Percentiles rank a stretch among this genome's conserved stretches.
Evolutionary conservation across 2,329 filamentous ascomycete genomes (phyloP).

Genomic region (Trichoderma asperellum): DNA sequence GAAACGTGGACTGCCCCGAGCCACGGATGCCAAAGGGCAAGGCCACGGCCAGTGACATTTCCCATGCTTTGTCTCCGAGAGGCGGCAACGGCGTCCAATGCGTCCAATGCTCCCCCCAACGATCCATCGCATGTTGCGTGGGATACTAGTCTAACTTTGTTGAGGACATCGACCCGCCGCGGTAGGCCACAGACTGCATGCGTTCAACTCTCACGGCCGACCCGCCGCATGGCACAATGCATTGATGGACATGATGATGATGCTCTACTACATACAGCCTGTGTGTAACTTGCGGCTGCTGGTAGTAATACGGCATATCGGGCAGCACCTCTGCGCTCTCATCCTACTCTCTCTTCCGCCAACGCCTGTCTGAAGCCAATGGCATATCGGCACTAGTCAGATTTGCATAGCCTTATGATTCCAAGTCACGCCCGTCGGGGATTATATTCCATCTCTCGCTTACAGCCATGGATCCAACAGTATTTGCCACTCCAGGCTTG

Average conservation of each 20-base stretch:
- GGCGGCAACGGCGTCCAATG: conserved; percentile 2
- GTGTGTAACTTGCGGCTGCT: background rate
- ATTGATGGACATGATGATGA: background rate
- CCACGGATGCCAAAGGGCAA: background rate
- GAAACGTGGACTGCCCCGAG: background rate
- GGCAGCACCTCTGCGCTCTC: background rate
- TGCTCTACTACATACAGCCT: background rate
- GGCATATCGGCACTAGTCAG: background rate
- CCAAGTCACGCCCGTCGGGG: background rate
- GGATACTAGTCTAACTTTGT: conserved; percentile 13
- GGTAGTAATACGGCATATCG: background rate
- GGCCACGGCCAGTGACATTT: background rate
- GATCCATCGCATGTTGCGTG: conserved; percentile 10
- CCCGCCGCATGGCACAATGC: background rate
- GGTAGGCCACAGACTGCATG: conserved; percentile 12
- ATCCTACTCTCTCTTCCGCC: background rate
- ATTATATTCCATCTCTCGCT: conserved; percentile 17
- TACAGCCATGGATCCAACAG: conserved; percentile 5
- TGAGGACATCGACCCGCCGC: conserved; percentile 17
- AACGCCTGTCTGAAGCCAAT: background rate
- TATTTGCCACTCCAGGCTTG: background rate
- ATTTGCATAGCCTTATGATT: conserved; percentile 16
- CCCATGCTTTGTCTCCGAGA: conserved; percentile 11
- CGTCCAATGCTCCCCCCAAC: background rate
- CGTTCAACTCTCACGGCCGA: conserved; percentile 2